These are phyloP conservation scores for Populus alba DNA, from an alignment of 345 rosid species.

Conservation along the genomic window DNA sequence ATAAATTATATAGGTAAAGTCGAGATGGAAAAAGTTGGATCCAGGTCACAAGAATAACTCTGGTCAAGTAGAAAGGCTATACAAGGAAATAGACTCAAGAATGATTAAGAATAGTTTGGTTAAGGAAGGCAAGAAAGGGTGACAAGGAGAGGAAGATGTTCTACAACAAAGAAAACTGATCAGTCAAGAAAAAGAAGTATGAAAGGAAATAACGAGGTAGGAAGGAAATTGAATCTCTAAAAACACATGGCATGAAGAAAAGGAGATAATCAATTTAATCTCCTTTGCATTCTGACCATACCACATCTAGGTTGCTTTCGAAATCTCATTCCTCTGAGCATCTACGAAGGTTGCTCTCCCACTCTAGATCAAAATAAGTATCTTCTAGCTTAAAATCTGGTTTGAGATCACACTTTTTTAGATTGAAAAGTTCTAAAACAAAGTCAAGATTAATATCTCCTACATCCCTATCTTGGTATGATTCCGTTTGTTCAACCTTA, in stretches of 20 bases:
- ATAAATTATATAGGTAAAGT: constrained; percentile 22
- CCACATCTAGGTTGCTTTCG: constrained; percentile 23
- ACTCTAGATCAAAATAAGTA: constrained; percentile 26
- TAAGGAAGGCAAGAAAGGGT: constrained; percentile 16
- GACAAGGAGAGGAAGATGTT: constrained; percentile 17
- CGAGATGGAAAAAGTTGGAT: constrained; percentile 20
- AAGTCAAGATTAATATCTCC: constrained; percentile 26
- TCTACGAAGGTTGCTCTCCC: constrained; percentile 10
- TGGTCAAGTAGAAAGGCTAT: constrained; percentile 15
- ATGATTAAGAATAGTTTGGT: constrained; percentile 21
- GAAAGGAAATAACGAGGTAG: constrained; percentile 26
- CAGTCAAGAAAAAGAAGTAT: constrained; percentile 12
- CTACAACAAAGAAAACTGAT: constrained; percentile 18
- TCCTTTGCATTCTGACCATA: constrained; percentile 17
- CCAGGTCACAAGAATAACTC: constrained; percentile 24
- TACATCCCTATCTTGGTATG: constrained; percentile 25
- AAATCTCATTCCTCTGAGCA: constrained; percentile 24
- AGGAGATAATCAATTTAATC: constrained; percentile 28
- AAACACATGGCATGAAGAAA: constrained; percentile 25
- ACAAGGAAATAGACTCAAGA: constrained; percentile 3
- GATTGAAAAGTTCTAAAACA: constrained; percentile 18
- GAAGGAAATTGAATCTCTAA: constrained; percentile 22
- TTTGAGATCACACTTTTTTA: constrained; percentile 19
- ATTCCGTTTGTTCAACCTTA: constrained; percentile 23
- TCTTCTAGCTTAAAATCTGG: constrained; percentile 30